Conservation (phyloP, 345 rosid genomes). For the Viola odorata region DNA sequence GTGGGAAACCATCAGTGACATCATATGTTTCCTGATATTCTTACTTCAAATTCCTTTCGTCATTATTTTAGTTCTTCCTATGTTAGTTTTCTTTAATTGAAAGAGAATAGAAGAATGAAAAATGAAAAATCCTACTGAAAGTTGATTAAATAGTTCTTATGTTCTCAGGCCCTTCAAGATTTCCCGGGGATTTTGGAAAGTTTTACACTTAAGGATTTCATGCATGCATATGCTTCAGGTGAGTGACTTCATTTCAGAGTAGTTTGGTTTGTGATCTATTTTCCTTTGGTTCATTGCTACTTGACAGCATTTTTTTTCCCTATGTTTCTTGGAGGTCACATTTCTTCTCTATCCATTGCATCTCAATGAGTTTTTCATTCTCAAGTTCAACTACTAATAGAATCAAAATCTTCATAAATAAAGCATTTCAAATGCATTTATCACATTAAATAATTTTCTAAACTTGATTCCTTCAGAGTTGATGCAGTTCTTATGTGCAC, state of each 20-base stretch:
- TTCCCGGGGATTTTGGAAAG: constrained; percentile 26
- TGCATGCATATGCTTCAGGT: constrained; percentile 75
- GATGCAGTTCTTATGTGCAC: too few relatives aligned
- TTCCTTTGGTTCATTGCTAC: background rate
- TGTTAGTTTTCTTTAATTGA: background rate
- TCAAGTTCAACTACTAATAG: too few relatives aligned
- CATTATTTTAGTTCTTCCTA: background rate
- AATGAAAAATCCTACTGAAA: background rate
- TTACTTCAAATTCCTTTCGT: background rate
- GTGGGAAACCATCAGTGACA: background rate
- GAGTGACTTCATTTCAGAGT: constrained; percentile 19
- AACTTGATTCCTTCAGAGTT: too few relatives aligned
- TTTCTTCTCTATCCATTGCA: too few relatives aligned
- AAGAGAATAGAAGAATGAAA: background rate
- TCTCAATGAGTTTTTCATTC: too few relatives aligned
- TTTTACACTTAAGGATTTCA: constrained; percentile 49
- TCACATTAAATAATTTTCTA: too few relatives aligned
- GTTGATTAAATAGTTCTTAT: background rate
- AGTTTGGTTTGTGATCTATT: background rate
- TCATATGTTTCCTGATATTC: background rate
- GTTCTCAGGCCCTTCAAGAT: constrained; percentile 43
- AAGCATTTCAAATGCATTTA: too few relatives aligned
- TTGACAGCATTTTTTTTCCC: too few relatives aligned
- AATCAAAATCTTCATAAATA: too few relatives aligned
- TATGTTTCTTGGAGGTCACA: too few relatives aligned